Evolutionary conservation across 805 yeast genomes (phyloP), one percentile per base, ranked within the genome.

Genomic region (Isabelozyma heimii): DNA sequence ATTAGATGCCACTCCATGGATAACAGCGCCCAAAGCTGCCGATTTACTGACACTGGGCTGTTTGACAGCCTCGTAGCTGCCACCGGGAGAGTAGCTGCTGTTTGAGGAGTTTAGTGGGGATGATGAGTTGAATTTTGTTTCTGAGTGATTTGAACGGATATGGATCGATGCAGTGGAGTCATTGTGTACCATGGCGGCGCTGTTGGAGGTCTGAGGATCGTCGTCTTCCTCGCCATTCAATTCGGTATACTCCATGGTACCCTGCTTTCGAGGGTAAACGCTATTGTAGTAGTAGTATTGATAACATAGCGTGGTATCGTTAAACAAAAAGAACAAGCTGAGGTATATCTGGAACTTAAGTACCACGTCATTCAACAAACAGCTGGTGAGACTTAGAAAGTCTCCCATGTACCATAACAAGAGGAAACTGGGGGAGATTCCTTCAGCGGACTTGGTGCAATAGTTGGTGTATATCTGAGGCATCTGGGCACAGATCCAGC

Each of bases 401-500:
- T 84, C 89, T 8, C 91, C 92, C 47, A 75, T 59, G 51, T 83
- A 76, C 91, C 91, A 86, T 48, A 82, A 76, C 9, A 75, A 52
- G 3, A 86, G 73, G 54, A 86, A 86, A 5, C 75, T 73, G 30
- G 80, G 72, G 10, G 89, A 82, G 17, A 86, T 72, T 2, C 91
- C 91, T 15, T 81, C 88, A 4, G 87, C 87, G 1, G 87, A 79
- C 52, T 82, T 78, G 56, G 72, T 72, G 12, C 67, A 63, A 61
- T 82, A 83, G 60, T 85, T 86, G 56, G 77, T 72, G 49, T 76
- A 65, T 10, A 85, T 83, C 59, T 86, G 92, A 1, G 91, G 91
- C 14, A 83, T 59, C 62, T 85, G 91, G 2, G 91, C 91, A 62
- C 85, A 82, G 35, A 85, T 69, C 91, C 92, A 86, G 50, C 84